A percentile compares a stretch with the other conserved stretches of the same genome.
Evolutionary conservation across 768 basidiomycete species (phyloP).

Genomic region (Xerocomellus intermedius): DNA sequence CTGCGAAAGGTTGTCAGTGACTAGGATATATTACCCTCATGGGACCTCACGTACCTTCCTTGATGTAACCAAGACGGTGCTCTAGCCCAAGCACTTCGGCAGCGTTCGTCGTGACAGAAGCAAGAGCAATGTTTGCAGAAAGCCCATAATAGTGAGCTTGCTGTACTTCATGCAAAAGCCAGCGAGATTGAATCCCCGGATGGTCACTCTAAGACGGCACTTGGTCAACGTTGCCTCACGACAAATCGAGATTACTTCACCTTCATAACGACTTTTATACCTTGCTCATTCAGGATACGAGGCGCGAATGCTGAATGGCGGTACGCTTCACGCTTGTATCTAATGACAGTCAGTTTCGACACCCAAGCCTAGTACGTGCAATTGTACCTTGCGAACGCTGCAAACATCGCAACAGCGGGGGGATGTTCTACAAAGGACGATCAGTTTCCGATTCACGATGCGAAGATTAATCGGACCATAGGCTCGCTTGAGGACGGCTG

Average conservation of each 20-base stretch:
- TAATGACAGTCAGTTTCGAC: neutral
- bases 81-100: conserved; percentile 74
- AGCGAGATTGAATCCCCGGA: conserved; percentile 63
- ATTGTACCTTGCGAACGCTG: conserved; percentile 46
- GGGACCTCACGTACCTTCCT: conserved; percentile 42
- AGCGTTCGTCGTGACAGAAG: conserved; percentile 71
- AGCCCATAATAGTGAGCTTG: conserved; percentile 82
- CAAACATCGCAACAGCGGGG: conserved; percentile 74
- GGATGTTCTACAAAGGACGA: conserved; percentile 36
- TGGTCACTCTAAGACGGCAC: conserved; percentile 57
- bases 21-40: neutral
- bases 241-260: conserved; percentile 18
- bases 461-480: conserved; percentile 43
- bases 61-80: conserved; percentile 78
- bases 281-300: conserved; percentile 49
- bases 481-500: conserved; percentile 66
- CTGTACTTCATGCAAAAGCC: conserved; percentile 81
- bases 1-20: conserved; percentile 29
- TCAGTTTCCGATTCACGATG: neutral
- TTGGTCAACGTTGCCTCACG: neutral
- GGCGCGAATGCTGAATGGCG: conserved; percentile 58
- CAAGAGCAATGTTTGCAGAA: conserved; percentile 63
- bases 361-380: neutral
- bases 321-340: conserved; percentile 60
- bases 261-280: conserved; percentile 53